These are phyloP conservation scores for Chlorella vulgaris DNA, from an alignment of 139 green algal genomes.

Conservation along the genomic window DNA sequence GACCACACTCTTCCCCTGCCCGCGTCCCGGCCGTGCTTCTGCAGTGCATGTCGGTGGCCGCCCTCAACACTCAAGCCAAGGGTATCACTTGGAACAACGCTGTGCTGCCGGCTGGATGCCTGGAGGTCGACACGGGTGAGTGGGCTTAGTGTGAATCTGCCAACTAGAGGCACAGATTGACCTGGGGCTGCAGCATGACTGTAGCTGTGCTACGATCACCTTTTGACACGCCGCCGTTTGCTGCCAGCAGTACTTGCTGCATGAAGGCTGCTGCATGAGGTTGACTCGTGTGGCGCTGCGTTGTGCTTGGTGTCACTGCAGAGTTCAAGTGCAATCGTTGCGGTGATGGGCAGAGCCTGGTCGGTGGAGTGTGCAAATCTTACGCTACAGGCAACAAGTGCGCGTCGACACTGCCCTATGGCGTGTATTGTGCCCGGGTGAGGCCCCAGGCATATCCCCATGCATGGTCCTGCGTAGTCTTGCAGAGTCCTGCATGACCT, in stretches of 20 bases:
- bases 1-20: not conserved
- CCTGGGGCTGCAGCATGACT: no score
- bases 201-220: not conserved
- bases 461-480: no score
- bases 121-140: not conserved
- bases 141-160: no score
- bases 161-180: no score
- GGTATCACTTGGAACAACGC: not conserved
- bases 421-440: not conserved
- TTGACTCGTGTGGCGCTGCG: not conserved
- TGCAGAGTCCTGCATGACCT: no score
- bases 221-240: not conserved
- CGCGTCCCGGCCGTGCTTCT: not conserved
- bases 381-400: not conserved
- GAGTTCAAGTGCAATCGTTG: conserved; percentile 14
- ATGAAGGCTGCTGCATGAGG: no score
- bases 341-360: not conserved
- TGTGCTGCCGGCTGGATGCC: not conserved
- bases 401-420: not conserved
- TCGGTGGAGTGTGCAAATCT: not conserved
- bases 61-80: not conserved
- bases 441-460: not conserved
- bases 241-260: not conserved
- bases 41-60: not conserved
- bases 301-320: not conserved